Base-by-base conservation (phyloP, 495 filamentous ascomycete genomes). In the Trichoderma virens region DNA sequence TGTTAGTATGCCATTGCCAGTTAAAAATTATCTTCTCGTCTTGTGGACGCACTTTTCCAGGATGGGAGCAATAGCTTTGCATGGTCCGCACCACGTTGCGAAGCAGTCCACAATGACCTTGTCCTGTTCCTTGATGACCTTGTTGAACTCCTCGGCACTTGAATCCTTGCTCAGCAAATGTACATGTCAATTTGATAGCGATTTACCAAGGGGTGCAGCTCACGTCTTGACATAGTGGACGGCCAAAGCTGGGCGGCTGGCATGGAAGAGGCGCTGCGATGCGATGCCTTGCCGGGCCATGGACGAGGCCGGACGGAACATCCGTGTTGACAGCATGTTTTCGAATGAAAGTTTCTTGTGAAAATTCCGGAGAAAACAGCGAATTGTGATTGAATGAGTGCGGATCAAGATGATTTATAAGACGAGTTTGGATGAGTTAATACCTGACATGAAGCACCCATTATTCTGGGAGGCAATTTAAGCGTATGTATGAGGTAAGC, bases 81-180 rank as follows among this genome's bases (percentile, higher is more conserved):
- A 98, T 63, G 93, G 93, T 64, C 92, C 93, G 82, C 93, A 98
- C 93, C 93, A 98, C 39, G 78, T 83, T 54, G 93, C 93, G 74
- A 88, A 90, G 79, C 85, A 92, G 82, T 98, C 93, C 74, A 97
- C 72, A 68, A 97, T 78, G 67, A 96, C 82, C 67, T 90, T 74
- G 16, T 80, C 80, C 75, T 83, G 69, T 8, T 73, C 64, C 38
- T 76, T 68, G 62, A 91, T 64, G 51, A 83, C 83, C 62, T 73
- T 66, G 61, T 86, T 77, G 79, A 87, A 97, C 35, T 86, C 81
- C 0, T 75, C 73, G 67, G 79, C 79, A 64, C 90, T 96, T 71
- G 65, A 28, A 20, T 62, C 5, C 41, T 2, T 27, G 18, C 30
- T 7, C 25, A 62, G 38, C 38, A 25, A 38, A 23, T 13, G 27